Percentiles rank a stretch among this genome's conserved stretches.
Evolutionary conservation across 768 basidiomycete genomes (phyloP).

Genomic region (Krasilnikovozyma curviuscula): DNA sequence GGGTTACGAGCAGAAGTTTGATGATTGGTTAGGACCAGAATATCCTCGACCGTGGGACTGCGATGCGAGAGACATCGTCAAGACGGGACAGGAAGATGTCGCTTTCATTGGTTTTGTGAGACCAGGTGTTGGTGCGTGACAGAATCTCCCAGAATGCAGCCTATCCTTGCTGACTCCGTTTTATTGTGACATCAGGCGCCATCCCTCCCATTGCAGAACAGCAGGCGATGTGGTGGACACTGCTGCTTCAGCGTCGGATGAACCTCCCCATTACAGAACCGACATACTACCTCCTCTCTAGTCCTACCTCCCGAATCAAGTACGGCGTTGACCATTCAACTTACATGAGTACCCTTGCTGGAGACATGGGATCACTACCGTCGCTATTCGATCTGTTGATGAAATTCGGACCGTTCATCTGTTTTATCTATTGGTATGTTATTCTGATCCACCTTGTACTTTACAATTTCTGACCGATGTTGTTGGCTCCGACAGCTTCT

Average conservation of each 20-base stretch:
- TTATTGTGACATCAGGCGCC: conserved; percentile 21
- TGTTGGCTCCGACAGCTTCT: conserved; percentile 29
- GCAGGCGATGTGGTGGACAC: conserved; percentile 42
- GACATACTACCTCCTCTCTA: conserved; percentile 39
- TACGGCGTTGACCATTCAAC: conserved; percentile 41
- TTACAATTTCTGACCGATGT: background rate
- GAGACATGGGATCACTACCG: conserved; percentile 40
- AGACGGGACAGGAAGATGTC: conserved; percentile 25
- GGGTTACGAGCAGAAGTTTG: conserved; percentile 27
- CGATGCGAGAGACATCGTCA: conserved; percentile 32
- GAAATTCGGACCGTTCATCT: conserved; percentile 35
- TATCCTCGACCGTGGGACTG: conserved; percentile 32
- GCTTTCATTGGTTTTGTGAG: conserved; percentile 41
- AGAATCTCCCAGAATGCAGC: background rate
- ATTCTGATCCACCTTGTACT: background rate
- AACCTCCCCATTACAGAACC: conserved; percentile 31
- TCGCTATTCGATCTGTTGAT: conserved; percentile 33
- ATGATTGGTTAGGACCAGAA: conserved; percentile 22
- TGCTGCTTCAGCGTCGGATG: conserved; percentile 32
- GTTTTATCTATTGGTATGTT: conserved; percentile 38
- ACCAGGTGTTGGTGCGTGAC: conserved; percentile 37
- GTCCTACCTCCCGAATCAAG: conserved; percentile 36
- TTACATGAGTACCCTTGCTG: conserved; percentile 40
- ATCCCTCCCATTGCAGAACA: conserved; percentile 44
- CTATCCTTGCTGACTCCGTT: background rate